phyloP scores from a whole-genome alignment of 2,329 filamentous ascomycete genomes.

The Verticillium dahliae region DNA sequence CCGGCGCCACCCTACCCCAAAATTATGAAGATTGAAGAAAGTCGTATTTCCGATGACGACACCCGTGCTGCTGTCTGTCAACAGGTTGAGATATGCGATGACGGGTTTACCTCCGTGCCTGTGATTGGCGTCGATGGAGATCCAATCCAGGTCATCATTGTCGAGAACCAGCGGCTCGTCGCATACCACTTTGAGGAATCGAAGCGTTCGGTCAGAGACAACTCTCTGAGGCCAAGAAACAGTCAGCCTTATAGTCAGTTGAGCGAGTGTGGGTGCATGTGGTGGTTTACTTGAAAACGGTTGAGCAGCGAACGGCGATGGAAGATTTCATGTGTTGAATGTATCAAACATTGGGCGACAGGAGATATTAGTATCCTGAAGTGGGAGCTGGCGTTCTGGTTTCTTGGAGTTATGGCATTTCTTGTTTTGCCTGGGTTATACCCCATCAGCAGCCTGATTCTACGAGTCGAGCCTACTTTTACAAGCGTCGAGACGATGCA shows the following conservation, averaged over 20 bases:
- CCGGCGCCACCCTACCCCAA: constrained; percentile 36
- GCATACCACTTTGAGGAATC: background rate
- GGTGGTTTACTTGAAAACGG: constrained; percentile 35
- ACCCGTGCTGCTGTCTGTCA: constrained; percentile 35
- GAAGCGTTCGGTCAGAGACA: constrained; percentile 3
- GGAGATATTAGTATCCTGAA: background rate
- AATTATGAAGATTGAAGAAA: constrained; percentile 49
- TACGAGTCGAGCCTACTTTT: background rate
- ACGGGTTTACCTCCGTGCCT: constrained; percentile 27
- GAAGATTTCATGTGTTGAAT: background rate
- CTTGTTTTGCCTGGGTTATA: background rate
- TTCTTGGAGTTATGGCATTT: background rate
- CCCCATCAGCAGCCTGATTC: background rate
- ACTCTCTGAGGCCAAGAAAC: constrained; percentile 5
- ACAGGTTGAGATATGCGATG: constrained; percentile 37
- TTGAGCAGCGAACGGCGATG: background rate
- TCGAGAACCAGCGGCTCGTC: constrained; percentile 23
- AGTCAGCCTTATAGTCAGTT: constrained; percentile 23
- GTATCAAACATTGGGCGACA: background rate
- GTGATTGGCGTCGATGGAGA: constrained; percentile 29
- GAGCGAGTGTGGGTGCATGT: constrained; percentile 47
- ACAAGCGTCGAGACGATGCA: background rate
- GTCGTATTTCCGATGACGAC: constrained; percentile 29
- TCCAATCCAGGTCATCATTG: constrained; percentile 34
- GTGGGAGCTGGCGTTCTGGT: background rate